Percentiles rank a stretch among this genome's conserved stretches.
phyloP scores from a whole-genome alignment of 192 early-diverging fungal genomes.

The Gryganskiella cystojenkinii region DNA sequence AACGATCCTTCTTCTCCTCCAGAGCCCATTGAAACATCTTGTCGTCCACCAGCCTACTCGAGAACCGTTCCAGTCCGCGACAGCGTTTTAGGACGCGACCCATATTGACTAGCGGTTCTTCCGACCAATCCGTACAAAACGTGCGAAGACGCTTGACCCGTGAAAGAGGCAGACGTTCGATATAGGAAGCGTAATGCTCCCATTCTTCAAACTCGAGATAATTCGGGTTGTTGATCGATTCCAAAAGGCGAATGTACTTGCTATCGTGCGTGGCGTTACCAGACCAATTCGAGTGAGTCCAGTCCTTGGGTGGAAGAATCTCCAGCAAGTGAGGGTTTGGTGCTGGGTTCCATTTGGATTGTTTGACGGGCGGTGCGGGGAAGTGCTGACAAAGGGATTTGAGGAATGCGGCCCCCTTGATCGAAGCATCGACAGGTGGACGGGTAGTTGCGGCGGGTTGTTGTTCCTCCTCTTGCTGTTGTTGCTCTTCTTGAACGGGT shows the following conservation, averaged over 20 bases:
- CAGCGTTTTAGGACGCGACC: conserved; percentile 15
- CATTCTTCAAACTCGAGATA: conserved; percentile 18
- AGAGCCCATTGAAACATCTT: conserved; percentile 19
- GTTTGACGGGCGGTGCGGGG: not conserved
- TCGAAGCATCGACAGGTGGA: no score
- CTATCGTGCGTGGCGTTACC: not conserved
- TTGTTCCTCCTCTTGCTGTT: no score
- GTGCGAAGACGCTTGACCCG: conserved; percentile 12
- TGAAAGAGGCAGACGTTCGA: conserved; percentile 3
- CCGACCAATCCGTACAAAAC: conserved; percentile 13
- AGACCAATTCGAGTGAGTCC: conserved; percentile 12
- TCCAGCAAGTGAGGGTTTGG: not conserved
- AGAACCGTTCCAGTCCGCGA: conserved; percentile 25
- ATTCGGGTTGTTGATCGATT: conserved; percentile 6
- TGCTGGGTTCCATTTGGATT: no score
- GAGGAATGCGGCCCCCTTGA: conserved; percentile 6
- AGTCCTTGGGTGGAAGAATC: conserved; percentile 4
- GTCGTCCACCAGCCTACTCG: not conserved
- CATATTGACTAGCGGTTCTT: conserved; percentile 7
- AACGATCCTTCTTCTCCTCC: conserved; percentile 18
- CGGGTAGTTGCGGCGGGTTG: no score
- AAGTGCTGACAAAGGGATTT: conserved; percentile 9
- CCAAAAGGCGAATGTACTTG: conserved; percentile 8
- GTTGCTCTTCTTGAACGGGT: no score
- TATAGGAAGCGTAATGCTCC: not conserved